Evolutionary conservation across 192 early-diverging fungal species (phyloP).

Genomic region (Coemansia sp.): DNA sequence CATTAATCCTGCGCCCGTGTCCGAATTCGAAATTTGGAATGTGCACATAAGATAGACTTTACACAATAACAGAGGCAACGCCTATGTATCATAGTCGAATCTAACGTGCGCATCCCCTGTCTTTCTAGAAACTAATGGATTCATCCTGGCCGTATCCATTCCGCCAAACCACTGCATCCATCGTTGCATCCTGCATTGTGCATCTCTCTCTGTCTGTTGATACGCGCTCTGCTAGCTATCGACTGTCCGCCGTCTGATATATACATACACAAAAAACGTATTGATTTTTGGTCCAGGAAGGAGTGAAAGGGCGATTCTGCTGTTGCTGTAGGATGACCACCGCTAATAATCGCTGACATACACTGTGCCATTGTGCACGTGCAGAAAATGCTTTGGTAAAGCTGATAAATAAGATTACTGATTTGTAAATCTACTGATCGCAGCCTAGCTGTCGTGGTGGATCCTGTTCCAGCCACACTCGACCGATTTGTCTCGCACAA

Average conservation of each 20-base stretch:
- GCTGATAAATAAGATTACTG: conserved; percentile 37
- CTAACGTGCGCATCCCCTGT: too few relatives aligned
- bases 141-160: too few relatives aligned
- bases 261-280: conserved; percentile 42
- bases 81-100: too few relatives aligned
- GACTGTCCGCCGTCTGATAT: background rate
- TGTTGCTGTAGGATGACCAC: background rate
- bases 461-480: background rate
- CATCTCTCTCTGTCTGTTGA: background rate
- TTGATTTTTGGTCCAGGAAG: conserved; percentile 32
- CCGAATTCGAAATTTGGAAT: too few relatives aligned
- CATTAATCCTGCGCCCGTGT: too few relatives aligned
- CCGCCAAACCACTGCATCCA: too few relatives aligned
- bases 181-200: too few relatives aligned
- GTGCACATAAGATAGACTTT: too few relatives aligned
- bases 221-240: background rate
- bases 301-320: conserved; percentile 31
- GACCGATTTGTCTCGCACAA: background rate
- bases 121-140: too few relatives aligned
- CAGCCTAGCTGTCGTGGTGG: background rate
- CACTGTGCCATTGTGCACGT: conserved; percentile 1
- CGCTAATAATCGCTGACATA: conserved; percentile 6
- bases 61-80: too few relatives aligned
- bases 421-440: too few relatives aligned
- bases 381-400: conserved; percentile 12